Percentiles rank a stretch among this genome's conserved stretches.
These are phyloP conservation scores for Pyrrhoderma lamaoense DNA, from an alignment of 1,284 basidiomycete genomes.

Conservation along the genomic window DNA sequence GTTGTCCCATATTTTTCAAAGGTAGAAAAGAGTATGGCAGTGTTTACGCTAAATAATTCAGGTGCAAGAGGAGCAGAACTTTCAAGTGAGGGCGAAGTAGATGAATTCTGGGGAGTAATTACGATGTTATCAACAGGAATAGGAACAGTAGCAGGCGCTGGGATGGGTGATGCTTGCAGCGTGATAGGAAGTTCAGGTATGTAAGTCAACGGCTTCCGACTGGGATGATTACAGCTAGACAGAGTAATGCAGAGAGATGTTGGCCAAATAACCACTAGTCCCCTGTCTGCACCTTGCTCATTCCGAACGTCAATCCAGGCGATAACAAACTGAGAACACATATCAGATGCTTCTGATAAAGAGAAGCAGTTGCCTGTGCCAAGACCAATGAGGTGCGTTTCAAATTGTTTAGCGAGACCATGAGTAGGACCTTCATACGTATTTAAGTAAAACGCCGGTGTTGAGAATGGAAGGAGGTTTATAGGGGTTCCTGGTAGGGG, in stretches of 20 bases:
- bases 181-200: constrained; percentile 60
- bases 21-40: constrained; percentile 14
- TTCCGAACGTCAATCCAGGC: constrained; percentile 70
- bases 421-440: constrained; percentile 57
- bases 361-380: constrained; percentile 34
- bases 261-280: constrained; percentile 66
- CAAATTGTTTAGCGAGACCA: constrained; percentile 55
- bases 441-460: constrained; percentile 63
- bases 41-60: not conserved
- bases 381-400: constrained; percentile 49
- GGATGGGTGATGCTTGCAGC: constrained; percentile 54
- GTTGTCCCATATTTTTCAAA: constrained; percentile 22
- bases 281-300: constrained; percentile 63
- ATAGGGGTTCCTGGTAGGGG: constrained; percentile 55
- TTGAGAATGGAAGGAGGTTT: constrained; percentile 56
- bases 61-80: not conserved
- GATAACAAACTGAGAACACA: constrained; percentile 42
- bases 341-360: constrained; percentile 2
- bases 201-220: constrained; percentile 41
- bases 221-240: constrained; percentile 26
- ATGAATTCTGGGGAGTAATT: constrained; percentile 11
- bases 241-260: constrained; percentile 49
- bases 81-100: constrained; percentile 1
- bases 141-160: constrained; percentile 24
- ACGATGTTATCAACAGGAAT: constrained; percentile 3